Percentiles rank a stretch among this genome's conserved stretches.
Evolutionary conservation across 768 basidiomycete genomes (phyloP).

Genomic region (Leccinum incarnatum): DNA sequence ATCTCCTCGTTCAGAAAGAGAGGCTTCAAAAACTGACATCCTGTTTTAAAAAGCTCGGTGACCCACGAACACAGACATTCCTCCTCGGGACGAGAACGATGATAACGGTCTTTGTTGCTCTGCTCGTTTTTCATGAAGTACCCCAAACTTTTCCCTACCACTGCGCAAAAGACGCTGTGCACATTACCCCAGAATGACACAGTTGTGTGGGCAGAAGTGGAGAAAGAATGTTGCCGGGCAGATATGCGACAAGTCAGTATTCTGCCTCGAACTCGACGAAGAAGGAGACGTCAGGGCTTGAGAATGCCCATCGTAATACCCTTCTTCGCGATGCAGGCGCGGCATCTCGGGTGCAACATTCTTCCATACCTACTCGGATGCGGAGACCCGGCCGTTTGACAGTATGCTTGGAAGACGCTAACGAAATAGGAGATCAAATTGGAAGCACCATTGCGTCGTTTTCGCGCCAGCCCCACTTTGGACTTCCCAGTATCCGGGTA

Average conservation of each 20-base stretch:
- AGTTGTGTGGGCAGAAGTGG: constrained; percentile 20
- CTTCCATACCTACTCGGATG: too few species aligned
- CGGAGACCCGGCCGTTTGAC: too few species aligned
- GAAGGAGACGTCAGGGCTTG: neutral
- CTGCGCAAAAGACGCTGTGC: constrained; percentile 11
- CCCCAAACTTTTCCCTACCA: neutral
- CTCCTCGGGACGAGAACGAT: constrained; percentile 15
- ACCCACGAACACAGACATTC: constrained; percentile 13
- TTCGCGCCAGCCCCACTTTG: too few species aligned
- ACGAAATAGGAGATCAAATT: too few species aligned
- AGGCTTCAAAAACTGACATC: constrained; percentile 18
- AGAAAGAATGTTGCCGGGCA: constrained; percentile 14
- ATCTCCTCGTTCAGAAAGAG: constrained; percentile 33
- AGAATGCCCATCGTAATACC: constrained; percentile 6
- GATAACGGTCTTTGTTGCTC: constrained; percentile 14
- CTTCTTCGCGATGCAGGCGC: constrained; percentile 19
- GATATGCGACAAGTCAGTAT: constrained; percentile 7
- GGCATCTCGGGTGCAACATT: constrained; percentile 3
- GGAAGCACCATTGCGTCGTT: too few species aligned
- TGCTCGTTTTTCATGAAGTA: constrained; percentile 13
- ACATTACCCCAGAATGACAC: constrained; percentile 22
- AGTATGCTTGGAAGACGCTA: too few species aligned
- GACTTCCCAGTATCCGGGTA: too few species aligned
- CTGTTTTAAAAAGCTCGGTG: constrained; percentile 16
- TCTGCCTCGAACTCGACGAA: constrained; percentile 4